Base-by-base conservation (phyloP, 2,329 filamentous ascomycete genomes). In the Fusarium vanettenii region DNA sequence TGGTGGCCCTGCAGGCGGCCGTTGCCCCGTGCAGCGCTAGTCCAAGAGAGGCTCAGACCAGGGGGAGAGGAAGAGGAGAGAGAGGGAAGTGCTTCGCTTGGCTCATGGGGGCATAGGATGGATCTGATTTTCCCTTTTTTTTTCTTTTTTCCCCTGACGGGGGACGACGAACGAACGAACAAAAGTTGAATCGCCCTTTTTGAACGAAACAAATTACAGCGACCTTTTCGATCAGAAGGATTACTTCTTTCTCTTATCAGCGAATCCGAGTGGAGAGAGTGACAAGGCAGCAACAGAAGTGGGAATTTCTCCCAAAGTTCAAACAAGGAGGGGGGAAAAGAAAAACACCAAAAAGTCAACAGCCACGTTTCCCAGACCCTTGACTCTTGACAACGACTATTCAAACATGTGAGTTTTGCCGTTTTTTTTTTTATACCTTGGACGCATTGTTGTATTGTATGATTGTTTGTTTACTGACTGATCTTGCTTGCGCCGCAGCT, bases 81-180 rank as follows among this genome's bases (percentile, higher is more conserved):
- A 22, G 20, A 22, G 41, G 10, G 8, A 20, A 11, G 55, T 65
- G 67, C 64, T 69, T 66, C 69, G 45, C 45, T 50, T 50, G 45
- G 45, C 45, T 50, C 45, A 50, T 50, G 45, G 27, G 48, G 25
- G 18, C 10, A 33, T 18, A 20, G 45, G 22, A 50, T 50, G 50
- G 50, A 33, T 55, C 27, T 33, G 50, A 20, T 55, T 16, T 33
- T 69, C 70, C 59, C 62, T 76, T 69, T 45, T 65, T 60, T 55
- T 74, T 65, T 52, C 69, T 60, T 59, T 65, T 72, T 75, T 69
- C 76, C 76, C 76, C 76, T 78, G 76, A 78, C 76, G 73, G 76
- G 76, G 76, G 76, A 31, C n/a, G 27, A 29, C 27, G 27, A 29
- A 31, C 18, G 64, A 62, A 71, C 52, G 37, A 43, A 43, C 39